Conservation (phyloP, 75 land plant species). For the Pinus albicaulis region DNA sequence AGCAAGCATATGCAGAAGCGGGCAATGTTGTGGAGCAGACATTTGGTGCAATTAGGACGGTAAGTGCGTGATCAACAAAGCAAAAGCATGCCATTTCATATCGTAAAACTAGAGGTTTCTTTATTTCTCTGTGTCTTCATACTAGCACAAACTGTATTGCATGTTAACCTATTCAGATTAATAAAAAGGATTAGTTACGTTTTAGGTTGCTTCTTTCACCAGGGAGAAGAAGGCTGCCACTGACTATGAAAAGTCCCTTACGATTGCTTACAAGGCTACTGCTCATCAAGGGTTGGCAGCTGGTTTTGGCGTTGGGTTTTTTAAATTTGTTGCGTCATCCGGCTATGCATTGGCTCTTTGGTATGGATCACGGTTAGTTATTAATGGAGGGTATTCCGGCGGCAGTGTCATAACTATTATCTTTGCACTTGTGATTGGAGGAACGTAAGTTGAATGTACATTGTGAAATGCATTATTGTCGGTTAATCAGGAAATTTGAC, state of each 20-base stretch:
- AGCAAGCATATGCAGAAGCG: slow-evolving; percentile 52
- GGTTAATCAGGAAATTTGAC: not conserved
- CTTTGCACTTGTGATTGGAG: slow-evolving; percentile 78
- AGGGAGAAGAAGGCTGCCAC: slow-evolving; percentile 46
- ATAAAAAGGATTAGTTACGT: too few species aligned
- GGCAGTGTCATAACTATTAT: slow-evolving; percentile 70
- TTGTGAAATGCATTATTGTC: not conserved
- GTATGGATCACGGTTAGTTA: slow-evolving; percentile 8
- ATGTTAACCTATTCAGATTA: too few species aligned
- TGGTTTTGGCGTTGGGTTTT: slow-evolving; percentile 44
- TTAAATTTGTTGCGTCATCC: slow-evolving; percentile 26
- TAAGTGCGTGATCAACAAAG: slow-evolving; percentile 7
- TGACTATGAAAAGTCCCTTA: slow-evolving; percentile 38
- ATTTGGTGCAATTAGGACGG: slow-evolving; percentile 57
- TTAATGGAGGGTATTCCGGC: slow-evolving; percentile 60
- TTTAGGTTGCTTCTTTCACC: slow-evolving; percentile 49
- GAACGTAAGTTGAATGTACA: slow-evolving; percentile 55
- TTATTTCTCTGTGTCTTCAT: too few species aligned
- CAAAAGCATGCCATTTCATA: not conserved
- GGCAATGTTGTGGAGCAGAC: slow-evolving; percentile 52
- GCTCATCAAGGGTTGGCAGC: slow-evolving; percentile 36
- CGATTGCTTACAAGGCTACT: slow-evolving; percentile 26
- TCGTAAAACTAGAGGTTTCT: too few species aligned
- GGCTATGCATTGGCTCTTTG: not conserved
- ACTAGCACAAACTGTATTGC: too few species aligned